Conservation (phyloP, 768 basidiomycete species). For the Tulasnella calospora region DNA sequence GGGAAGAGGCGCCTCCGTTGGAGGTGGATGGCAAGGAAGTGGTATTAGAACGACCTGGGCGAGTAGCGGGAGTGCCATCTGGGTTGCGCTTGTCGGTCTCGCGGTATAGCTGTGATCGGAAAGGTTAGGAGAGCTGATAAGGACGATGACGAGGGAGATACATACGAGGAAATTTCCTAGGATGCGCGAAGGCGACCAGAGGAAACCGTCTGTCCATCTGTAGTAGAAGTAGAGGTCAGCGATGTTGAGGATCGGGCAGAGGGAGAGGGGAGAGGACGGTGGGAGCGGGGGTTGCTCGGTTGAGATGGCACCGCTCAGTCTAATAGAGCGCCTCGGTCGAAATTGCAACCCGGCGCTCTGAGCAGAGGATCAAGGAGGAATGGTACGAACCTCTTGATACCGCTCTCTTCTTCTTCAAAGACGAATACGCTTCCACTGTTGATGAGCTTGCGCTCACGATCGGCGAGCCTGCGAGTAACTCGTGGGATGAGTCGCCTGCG, state of each 20-base stretch:
- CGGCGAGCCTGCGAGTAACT: conserved; percentile 86
- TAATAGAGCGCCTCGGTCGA: not conserved
- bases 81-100: conserved; percentile 68
- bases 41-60: conserved; percentile 18
- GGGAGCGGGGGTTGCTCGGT: conserved; percentile 13
- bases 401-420: conserved; percentile 94
- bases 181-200: conserved; percentile 91
- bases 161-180: conserved; percentile 80
- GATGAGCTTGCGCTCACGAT: conserved; percentile 89
- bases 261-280: not conserved
- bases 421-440: conserved; percentile 91
- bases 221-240: not conserved
- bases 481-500: conserved; percentile 83
- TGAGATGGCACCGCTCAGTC: conserved; percentile 3
- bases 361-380: not conserved
- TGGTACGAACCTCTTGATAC: conserved; percentile 65
- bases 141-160: conserved; percentile 14
- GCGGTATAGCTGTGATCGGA: conserved; percentile 60
- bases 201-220: conserved; percentile 90
- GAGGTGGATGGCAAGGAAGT: not conserved
- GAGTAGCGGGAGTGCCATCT: conserved; percentile 4
- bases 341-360: not conserved
- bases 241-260: not conserved
- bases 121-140: not conserved
- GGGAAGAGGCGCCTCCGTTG: conserved; percentile 20